Evolutionary conservation across 176 grass and related monocot species (phyloP).

Genomic region (Zea mays): Zm-B73-REFERENCE-NAM-5.0 NC_050103.1:67548001-67548500

Average conservation of each 20-base stretch:
- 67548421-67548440: not conserved
- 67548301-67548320: slow-evolving; percentile 73
- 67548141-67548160: slow-evolving; percentile 29
- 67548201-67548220: slow-evolving; percentile 11
- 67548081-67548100: not conserved
- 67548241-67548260: slow-evolving; percentile 97
- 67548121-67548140: slow-evolving; percentile 11
- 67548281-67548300: slow-evolving; percentile 63
- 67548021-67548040: not conserved
- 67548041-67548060: not conserved
- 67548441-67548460: slow-evolving; percentile 35
- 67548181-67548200: slow-evolving; percentile 26
- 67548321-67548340: not conserved
- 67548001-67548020: not conserved
- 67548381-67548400: not conserved
- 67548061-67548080: not conserved
- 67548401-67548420: not conserved
- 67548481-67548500: slow-evolving; percentile 42
- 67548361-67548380: slow-evolving; percentile 1
- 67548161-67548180: slow-evolving; percentile 24
- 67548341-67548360: not conserved
- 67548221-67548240: slow-evolving; percentile 26
- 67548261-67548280: slow-evolving; percentile 74
- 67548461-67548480: slow-evolving; percentile 27
- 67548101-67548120: slow-evolving; percentile 30